Percentiles rank a stretch among this genome's conserved stretches.
Evolutionary conservation across 495 filamentous ascomycete genomes (phyloP).

Genomic region (Glarea lozoyensis): DNA sequence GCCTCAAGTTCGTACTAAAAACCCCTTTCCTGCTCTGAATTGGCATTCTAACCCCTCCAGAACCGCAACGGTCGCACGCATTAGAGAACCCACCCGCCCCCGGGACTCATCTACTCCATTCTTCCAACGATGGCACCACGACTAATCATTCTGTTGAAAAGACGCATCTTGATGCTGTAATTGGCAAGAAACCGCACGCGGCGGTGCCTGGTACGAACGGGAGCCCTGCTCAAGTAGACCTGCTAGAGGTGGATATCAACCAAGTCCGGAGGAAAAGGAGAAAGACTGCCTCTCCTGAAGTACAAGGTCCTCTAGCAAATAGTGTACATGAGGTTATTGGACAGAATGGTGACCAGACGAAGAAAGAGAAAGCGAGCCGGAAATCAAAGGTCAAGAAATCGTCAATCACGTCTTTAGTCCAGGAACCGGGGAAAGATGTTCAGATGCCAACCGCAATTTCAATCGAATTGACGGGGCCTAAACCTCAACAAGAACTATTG

Average conservation of each 20-base stretch:
- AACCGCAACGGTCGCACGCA: no score
- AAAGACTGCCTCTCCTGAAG: conserved; percentile 30
- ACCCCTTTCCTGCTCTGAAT: neutral
- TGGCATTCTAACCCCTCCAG: neutral
- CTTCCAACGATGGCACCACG: no score
- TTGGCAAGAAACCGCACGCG: conserved; percentile 1
- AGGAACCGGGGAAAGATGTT: no score
- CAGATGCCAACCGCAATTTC: no score
- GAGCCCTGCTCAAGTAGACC: neutral
- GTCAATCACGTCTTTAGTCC: no score
- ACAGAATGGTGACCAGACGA: neutral
- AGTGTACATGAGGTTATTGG: neutral
- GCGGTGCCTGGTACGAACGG: neutral
- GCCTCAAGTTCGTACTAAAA: conserved; percentile 13
- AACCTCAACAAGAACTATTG: neutral
- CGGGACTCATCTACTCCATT: no score
- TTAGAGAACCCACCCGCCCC: no score
- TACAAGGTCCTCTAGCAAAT: conserved; percentile 5
- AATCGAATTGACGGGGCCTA: no score
- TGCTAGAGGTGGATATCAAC: conserved; percentile 26
- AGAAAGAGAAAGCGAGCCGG: neutral
- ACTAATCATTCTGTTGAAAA: no score
- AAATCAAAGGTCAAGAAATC: neutral
- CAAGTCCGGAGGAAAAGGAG: conserved; percentile 37
- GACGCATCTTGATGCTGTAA: no score